Conservation (phyloP, 192 early-diverging fungal species). For the Entomortierella lignicola region DNA sequence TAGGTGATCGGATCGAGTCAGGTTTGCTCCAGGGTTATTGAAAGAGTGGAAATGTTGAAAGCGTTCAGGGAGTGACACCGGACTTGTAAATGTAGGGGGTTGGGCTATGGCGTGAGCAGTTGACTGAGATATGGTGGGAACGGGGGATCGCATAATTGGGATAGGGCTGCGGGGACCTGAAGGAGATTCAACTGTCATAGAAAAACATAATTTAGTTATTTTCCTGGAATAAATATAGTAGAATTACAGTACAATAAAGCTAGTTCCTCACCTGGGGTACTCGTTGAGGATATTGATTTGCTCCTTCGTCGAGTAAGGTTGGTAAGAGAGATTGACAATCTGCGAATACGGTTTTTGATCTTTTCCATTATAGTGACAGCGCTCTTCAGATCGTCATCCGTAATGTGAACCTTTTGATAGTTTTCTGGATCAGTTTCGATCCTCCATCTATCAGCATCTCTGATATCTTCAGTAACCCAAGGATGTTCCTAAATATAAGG, state of each 20-base stretch:
- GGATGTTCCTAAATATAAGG: conserved; percentile 82
- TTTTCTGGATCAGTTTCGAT: conserved; percentile 79
- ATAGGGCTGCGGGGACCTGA: conserved; percentile 30
- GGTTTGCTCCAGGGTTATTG: conserved; percentile 13
- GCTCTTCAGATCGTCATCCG: conserved; percentile 81
- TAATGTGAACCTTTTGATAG: conserved; percentile 78
- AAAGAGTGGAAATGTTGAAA: conserved; percentile 49
- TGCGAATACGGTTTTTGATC: conserved; percentile 56
- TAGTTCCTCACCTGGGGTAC: conserved; percentile 28
- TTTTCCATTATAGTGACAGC: conserved; percentile 74
- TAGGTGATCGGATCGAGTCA: conserved; percentile 4
- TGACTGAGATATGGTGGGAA: conserved; percentile 41
- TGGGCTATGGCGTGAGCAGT: conserved; percentile 33
- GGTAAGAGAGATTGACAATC: conserved; percentile 55
- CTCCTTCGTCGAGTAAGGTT: conserved; percentile 54
- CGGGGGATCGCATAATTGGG: conserved; percentile 42
- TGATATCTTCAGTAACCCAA: conserved; percentile 86
- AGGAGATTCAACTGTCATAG: conserved; percentile 23
- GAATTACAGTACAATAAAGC: not conserved
- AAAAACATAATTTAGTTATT: not conserved
- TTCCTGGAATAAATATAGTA: not conserved
- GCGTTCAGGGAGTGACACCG: conserved; percentile 40
- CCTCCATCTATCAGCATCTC: conserved; percentile 75
- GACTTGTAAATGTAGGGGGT: conserved; percentile 23
- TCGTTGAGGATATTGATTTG: conserved; percentile 33